Evolutionary conservation across 1,139 yeast genomes (phyloP).

Genomic region (Protomyces macrosporus): DNA sequence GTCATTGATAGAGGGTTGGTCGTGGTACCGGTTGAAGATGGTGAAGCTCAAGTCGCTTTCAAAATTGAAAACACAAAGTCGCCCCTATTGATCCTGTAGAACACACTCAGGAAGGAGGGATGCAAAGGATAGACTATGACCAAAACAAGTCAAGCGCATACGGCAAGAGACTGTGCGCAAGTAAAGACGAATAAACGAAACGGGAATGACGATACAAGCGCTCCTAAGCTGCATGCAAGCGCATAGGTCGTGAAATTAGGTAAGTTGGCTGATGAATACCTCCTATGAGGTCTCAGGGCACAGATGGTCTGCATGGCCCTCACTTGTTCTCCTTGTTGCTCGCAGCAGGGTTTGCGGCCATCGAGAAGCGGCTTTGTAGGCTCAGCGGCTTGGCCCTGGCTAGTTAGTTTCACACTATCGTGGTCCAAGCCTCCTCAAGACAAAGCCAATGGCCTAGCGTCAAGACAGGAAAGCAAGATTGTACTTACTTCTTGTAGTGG

Average conservation of each 20-base stretch:
- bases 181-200: background rate
- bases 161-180: background rate
- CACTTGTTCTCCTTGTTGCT: slow-evolving; percentile 19
- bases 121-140: background rate
- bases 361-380: slow-evolving; percentile 17
- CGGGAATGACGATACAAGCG: background rate
- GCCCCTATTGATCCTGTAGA: background rate
- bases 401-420: background rate
- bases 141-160: background rate
- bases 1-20: too few species aligned
- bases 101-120: background rate
- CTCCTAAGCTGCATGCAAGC: background rate
- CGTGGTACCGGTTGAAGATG: too few species aligned
- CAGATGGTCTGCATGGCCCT: background rate
- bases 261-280: background rate
- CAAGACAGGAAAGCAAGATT: background rate
- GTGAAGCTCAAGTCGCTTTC: too few species aligned
- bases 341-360: slow-evolving; percentile 8
- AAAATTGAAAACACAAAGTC: too few species aligned
- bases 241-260: background rate
- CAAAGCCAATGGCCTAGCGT: too few species aligned
- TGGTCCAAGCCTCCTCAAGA: too few species aligned
- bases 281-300: background rate
- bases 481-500: slow-evolving; percentile 38
- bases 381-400: slow-evolving; percentile 23